Base-by-base conservation (phyloP, 2,329 filamentous ascomycete genomes). In the Stachybotrys echinatus region DNA sequence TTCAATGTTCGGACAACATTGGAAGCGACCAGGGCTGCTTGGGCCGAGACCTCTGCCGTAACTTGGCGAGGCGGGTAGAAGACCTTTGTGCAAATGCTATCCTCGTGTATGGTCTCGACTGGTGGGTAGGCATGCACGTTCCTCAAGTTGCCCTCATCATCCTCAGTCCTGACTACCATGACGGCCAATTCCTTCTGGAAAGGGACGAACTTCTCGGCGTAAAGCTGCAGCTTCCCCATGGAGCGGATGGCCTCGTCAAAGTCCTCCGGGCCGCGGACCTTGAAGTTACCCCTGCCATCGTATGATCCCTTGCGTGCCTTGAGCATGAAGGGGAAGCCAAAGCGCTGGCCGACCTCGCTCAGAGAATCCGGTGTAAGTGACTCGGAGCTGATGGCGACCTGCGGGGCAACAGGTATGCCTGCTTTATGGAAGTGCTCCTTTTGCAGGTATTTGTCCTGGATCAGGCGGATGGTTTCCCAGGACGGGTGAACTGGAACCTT, bases 51-150 rank as follows among this genome's bases (percentile, higher is more conserved):
- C 2, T 74, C 68, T 1, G 75, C 70, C 1, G 83, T 74, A 3
- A 95, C 84, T 6, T 80, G 77, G 37, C 92, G 80, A 1, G 92
- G 89, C 2, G 94, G 94, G 48, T 87, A 85, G 64, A 92, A 96
- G 2, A 92, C 89, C 56, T 92, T 85, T 59, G 95, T 94, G 80
- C 94, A 97, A 59, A 99, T 91, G 63, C 85, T 94, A 68, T 97
- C 89, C 69, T 96, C 89, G 60, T 99, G 94, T 23, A 97, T 81
- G 1, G 92, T 97, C 74, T 99, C 94, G 2, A 96, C 92, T 0
- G 87, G 87, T 1, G 94, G 92, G 64, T 94, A 97, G 5, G 92
- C 83, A 27, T 91, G 73, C 12, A 80, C 66, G 14, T 65, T 65
- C 52, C 70, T 77, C 8, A 76, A 65, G 14, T 69, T 69, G 1